Percentiles rank a stretch among this genome's conserved stretches.
phyloP scores from a whole-genome alignment of 495 filamentous ascomycete species.

The Achaetomiella virescens region DNA sequence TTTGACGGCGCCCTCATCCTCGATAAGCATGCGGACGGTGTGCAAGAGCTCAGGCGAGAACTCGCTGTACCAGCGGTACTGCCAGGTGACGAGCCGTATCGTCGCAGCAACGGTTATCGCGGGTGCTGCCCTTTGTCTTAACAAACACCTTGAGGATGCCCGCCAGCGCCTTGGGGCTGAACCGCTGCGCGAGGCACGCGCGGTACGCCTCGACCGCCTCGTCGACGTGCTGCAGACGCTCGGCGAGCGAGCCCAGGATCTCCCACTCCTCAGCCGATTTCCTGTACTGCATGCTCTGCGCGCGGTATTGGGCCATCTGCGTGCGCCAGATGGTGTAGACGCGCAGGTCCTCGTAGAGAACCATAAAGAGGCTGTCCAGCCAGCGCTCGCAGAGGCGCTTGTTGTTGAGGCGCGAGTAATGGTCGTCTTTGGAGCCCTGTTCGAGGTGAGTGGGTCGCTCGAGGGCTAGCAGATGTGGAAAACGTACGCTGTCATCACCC shows the following conservation, averaged over 20 bases:
- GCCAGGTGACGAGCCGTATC: conserved; percentile 89
- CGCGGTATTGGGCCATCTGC: conserved; percentile 86
- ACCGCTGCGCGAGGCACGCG: conserved; percentile 71
- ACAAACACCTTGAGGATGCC: conserved; percentile 72
- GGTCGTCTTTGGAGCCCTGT: conserved; percentile 42
- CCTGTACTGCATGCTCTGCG: conserved; percentile 86
- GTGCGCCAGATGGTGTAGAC: conserved; percentile 99
- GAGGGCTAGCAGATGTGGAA: background rate
- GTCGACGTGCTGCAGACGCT: conserved; percentile 80
- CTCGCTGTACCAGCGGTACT: conserved; percentile 99
- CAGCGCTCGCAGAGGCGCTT: conserved; percentile 96
- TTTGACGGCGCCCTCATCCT: conserved; percentile 96
- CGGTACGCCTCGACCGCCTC: conserved; percentile 91
- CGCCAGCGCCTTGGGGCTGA: conserved; percentile 82
- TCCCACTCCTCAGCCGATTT: conserved; percentile 98
- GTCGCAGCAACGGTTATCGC: conserved; percentile 70
- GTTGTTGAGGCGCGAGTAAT: conserved; percentile 72
- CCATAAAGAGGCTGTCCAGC: conserved; percentile 99
- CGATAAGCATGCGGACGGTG: conserved; percentile 84
- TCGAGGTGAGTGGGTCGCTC: background rate
- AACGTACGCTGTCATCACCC: conserved; percentile 70
- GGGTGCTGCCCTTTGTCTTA: conserved; percentile 59
- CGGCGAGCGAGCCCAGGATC: conserved; percentile 87
- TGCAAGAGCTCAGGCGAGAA: conserved; percentile 87
- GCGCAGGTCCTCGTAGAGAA: conserved; percentile 92